phyloP scores from a whole-genome alignment of 2,329 filamentous ascomycete species.

The Claviceps spartinae region DNA sequence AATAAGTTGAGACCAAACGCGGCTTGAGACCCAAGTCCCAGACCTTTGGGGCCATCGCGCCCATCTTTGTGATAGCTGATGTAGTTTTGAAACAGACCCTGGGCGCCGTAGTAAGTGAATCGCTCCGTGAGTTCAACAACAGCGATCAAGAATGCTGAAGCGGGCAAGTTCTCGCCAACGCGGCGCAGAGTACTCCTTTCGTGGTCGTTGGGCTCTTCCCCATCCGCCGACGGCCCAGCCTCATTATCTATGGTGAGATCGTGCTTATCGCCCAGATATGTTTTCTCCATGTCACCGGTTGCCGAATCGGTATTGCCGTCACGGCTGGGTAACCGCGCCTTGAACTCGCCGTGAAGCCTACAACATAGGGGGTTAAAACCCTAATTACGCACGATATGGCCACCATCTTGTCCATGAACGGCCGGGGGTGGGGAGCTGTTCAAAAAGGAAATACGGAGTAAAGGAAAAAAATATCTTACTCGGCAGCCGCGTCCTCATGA shows the following conservation, averaged over 20 bases:
- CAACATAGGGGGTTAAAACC: background rate
- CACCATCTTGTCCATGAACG: no score
- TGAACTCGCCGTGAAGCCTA: conserved; percentile 17
- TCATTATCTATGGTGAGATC: conserved; percentile 13
- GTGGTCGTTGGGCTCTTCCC: conserved; percentile 37
- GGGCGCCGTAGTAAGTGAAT: conserved; percentile 44
- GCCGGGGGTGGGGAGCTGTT: no score
- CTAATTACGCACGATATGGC: background rate
- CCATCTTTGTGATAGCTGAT: conserved; percentile 24
- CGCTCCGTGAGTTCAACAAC: conserved; percentile 42
- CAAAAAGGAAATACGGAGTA: no score
- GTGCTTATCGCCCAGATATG: conserved; percentile 13
- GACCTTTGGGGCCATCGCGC: conserved; percentile 30
- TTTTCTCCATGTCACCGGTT: conserved; percentile 11
- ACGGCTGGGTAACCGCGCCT: conserved; percentile 11
- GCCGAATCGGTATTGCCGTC: conserved; percentile 14
- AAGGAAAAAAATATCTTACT: conserved; percentile 13
- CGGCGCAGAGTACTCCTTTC: conserved; percentile 37
- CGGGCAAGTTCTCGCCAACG: conserved; percentile 39
- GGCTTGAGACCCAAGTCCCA: conserved; percentile 40
- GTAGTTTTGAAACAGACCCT: conserved; percentile 44
- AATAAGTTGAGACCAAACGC: conserved; percentile 41
- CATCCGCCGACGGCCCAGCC: conserved; percentile 24
- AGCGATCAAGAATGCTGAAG: conserved; percentile 42
- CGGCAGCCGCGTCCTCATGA: conserved; percentile 19